phyloP scores from a whole-genome alignment of 257 asterid genomes.

The Solanum stenotomum region DNA sequence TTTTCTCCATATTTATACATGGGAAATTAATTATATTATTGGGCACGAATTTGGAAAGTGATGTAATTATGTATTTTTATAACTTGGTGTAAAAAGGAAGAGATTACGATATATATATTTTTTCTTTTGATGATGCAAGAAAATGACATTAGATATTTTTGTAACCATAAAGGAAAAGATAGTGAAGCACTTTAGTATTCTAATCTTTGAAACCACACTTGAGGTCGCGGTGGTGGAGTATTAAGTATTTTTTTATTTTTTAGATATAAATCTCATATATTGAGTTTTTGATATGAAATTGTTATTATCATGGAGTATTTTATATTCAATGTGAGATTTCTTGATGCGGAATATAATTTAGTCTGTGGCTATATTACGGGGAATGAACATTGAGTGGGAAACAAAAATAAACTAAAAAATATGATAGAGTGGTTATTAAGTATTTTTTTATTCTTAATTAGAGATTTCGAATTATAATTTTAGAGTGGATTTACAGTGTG shows the following conservation, averaged over 20 bases:
- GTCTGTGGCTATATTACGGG: not conserved
- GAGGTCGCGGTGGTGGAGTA: not conserved
- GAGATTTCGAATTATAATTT: too few relatives aligned
- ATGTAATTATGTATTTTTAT: not conserved
- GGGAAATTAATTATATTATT: slow-evolving; percentile 5
- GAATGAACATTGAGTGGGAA: not conserved
- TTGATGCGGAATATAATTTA: too few relatives aligned
- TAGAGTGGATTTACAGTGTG: too few relatives aligned
- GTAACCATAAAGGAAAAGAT: not conserved
- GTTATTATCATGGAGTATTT: not conserved
- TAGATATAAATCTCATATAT: not conserved
- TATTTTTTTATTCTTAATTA: not conserved
- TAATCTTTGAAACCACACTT: not conserved
- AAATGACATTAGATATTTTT: slow-evolving; percentile 29
- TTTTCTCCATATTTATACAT: not conserved
- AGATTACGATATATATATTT: not conserved
- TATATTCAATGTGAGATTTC: not conserved
- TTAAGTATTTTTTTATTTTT: not conserved
- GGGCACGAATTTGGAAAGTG: slow-evolving; percentile 17
- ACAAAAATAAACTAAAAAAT: not conserved
- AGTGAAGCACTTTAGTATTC: not conserved
- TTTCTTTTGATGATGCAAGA: slow-evolving; percentile 16
- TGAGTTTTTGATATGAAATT: too few relatives aligned
- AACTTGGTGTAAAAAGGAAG: slow-evolving; percentile 9
- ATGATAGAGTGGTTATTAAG: not conserved